Base-by-base conservation (phyloP, 1,284 basidiomycete genomes). In the Inonotus hispidus region DNA sequence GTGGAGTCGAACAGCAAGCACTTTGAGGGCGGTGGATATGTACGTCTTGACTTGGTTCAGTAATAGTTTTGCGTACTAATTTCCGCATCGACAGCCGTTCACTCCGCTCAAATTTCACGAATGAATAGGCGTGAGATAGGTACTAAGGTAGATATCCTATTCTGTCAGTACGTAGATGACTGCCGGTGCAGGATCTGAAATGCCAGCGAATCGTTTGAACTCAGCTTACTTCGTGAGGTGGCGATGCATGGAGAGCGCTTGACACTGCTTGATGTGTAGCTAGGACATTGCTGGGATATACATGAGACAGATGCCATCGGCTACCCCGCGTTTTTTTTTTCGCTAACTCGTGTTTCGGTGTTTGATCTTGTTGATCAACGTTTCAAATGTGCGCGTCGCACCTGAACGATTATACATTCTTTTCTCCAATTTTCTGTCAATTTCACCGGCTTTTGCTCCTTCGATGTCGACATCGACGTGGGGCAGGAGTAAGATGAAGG, bases 1-100 rank as follows among this genome's bases (percentile, higher is more conserved):
- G 95, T 98, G 66, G 95, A 98, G 75, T 91, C 89, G 55, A 95
- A 95, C 78, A 94, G 93, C 77, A 98, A 98, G 82, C 93, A 95
- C 73, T 98, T 92, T 75, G 87, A 90, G 75, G 95, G 93, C 41
- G 89, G 84, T 63, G 93, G 95, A 70, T 87, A 93, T 80, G 88
- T 90, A 75, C 72, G 87, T 86, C 54, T 47, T 41, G 61, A 65
- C 59, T 65, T 62, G 46, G 63, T 66, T 65, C 64, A 67, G 64
- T 67, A 58, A 64, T 68, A 66, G 68, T 38, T 62, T 64, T 65
- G 66, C 69, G 69, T 67, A 58, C 38, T 39, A 54, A 67, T 66
- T 66, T 38, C 23, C 61, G 43, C 52, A 50, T 67, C 64, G 50
- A 39, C 66, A 90, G 87, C 78, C 80, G 63, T 90, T 90, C 72